A percentile compares a stretch with the other conserved stretches of the same genome.
These are phyloP conservation scores for Calonectria pseudoreteaudii DNA, from an alignment of 2,329 filamentous ascomycete genomes.

Conservation along the genomic window DNA sequence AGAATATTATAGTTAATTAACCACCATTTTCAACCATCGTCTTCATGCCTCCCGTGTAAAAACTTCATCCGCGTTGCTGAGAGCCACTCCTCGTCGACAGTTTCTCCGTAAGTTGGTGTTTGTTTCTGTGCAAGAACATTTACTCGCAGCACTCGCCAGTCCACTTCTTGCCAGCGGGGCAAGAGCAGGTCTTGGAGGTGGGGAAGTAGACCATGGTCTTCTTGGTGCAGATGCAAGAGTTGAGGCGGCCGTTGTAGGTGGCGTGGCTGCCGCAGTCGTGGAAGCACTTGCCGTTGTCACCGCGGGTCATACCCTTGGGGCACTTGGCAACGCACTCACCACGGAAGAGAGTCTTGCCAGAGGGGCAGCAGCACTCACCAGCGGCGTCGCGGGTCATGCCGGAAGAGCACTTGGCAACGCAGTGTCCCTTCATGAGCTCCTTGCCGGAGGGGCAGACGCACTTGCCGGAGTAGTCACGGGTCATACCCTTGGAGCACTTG, in stretches of 20 bases:
- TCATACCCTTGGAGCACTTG: not conserved
- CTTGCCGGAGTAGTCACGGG: not conserved
- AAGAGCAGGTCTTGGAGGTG: not conserved
- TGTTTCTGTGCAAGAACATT: not conserved
- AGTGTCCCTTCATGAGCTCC: not conserved
- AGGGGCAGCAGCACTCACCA: not conserved
- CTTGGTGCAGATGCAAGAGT: not conserved
- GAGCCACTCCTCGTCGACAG: not conserved
- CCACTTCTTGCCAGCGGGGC: not conserved
- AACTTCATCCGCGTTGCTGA: not conserved
- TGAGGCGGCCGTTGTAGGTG: not conserved
- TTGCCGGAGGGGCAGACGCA: not conserved
- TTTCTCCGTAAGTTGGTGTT: not conserved
- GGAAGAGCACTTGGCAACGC: not conserved
- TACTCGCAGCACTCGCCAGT: not conserved
- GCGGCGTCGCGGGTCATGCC: not conserved
- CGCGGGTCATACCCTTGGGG: not conserved
- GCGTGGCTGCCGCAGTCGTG: not conserved
- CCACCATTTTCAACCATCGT: not conserved
- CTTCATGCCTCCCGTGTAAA: not conserved
- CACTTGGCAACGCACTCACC: not conserved
- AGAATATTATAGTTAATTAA: not conserved
- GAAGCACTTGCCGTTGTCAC: not conserved
- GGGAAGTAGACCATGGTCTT: slow-evolving; percentile 2
- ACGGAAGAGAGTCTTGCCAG: not conserved